Base-by-base conservation (phyloP, 495 filamentous ascomycete genomes). In the Trichoderma erinaceum region DNA sequence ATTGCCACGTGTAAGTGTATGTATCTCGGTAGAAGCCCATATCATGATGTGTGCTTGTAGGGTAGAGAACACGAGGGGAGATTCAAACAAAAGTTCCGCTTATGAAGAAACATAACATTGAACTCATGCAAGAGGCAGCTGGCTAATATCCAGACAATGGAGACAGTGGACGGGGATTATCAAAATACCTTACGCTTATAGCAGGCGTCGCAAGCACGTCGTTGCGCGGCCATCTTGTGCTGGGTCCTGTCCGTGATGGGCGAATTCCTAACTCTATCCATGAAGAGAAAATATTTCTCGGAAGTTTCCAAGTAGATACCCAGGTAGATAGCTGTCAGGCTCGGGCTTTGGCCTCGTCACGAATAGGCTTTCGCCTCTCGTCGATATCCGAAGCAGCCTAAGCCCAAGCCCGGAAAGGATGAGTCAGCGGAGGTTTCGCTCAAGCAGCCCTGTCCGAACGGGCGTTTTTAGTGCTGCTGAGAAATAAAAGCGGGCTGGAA, bases 121-220 rank as follows among this genome's bases (percentile, higher is more conserved):
- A 38, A 10, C 0, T 7, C 5, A 38, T 38, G 8, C 8, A 38
- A 38, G 8, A 6, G 35, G 35, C 35, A 38, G 35, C 35, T 38
- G 35, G 35, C 4, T 38, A 38, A 38, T 38, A 10, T 5, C 35
- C 8, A 27, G 48, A 56, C 27, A 27, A 18, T 25, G 50, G 7
- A 56, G 21, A 3, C 50, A 23, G 12, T 27, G n/a, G 2, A 61
- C 12, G 44, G n/a, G 44, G n/a, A n/a, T 16, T 15, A 48, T 48
- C 44, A 61, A 56, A 50, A 58, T 76, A 79, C 82, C 79, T 85
- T 85, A 69, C 81, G 70, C 68, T 72, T 80, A 64, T 82, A 82
- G 65, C 83, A 85, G 6, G 81, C 78, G 64, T 85, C 83, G 68
- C 83, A 85, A 8, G 83, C 83, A 46, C 81, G 56, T 52, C 64